Conservation (phyloP, 2,329 filamentous ascomycete species). For the Phoma sp. region DNA sequence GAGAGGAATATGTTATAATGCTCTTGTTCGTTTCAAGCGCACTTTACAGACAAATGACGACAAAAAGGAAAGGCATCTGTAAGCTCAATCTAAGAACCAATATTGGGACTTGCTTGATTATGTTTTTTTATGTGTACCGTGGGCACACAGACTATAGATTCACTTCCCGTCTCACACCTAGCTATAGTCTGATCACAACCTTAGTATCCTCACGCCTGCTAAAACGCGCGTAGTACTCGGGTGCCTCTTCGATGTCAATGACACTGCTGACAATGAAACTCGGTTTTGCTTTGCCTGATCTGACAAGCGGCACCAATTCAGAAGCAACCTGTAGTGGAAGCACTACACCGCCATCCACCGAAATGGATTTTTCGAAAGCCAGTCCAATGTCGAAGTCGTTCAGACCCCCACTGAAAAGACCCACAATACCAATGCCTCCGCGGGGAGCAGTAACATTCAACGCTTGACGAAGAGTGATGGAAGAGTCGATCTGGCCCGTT, state of each 20-base stretch:
- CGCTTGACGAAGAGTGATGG: conserved; percentile 34
- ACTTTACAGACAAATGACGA: too few species aligned
- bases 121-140: too few species aligned
- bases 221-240: conserved; percentile 28
- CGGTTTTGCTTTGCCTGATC: conserved; percentile 21
- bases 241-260: conserved; percentile 29
- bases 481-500: conserved; percentile 25
- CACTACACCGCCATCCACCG: conserved; percentile 17
- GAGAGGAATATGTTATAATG: too few species aligned
- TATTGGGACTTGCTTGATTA: too few species aligned
- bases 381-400: not conserved
- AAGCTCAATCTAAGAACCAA: too few species aligned
- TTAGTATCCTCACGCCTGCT: conserved; percentile 25
- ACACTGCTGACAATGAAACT: conserved; percentile 22
- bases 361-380: conserved; percentile 8
- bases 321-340: conserved; percentile 15
- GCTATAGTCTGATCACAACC: conserved; percentile 21
- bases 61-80: too few species aligned
- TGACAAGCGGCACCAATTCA: conserved; percentile 21
- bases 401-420: conserved; percentile 18
- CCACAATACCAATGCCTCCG: conserved; percentile 40
- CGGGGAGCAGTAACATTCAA: conserved; percentile 35
- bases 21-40: too few species aligned
- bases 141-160: too few species aligned
- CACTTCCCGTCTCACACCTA: too few species aligned